phyloP scores from a whole-genome alignment of 257 asterid genomes.

The Jacaranda mimosifolia region DNA sequence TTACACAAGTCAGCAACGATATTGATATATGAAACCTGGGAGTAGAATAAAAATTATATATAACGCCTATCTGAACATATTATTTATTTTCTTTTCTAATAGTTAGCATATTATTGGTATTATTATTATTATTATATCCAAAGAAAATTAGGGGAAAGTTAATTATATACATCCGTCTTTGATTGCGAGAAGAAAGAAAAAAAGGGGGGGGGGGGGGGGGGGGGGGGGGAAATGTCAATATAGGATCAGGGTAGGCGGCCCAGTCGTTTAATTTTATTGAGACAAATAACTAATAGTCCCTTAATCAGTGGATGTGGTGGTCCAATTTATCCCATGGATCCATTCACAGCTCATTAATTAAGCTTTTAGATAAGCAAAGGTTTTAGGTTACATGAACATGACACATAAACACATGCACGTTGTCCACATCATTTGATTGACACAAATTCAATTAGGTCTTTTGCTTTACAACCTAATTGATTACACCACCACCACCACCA shows the following conservation, averaged over 20 bases:
- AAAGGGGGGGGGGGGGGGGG: too few relatives aligned
- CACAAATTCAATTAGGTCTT: background rate
- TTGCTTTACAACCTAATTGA: constrained; percentile 35
- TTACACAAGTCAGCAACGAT: too few relatives aligned
- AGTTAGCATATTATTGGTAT: too few relatives aligned
- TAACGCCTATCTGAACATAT: too few relatives aligned
- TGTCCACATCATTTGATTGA: constrained; percentile 13
- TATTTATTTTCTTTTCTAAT: too few relatives aligned
- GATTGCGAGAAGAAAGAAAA: too few relatives aligned
- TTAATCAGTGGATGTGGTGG: constrained; percentile 25
- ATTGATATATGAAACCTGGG: too few relatives aligned
- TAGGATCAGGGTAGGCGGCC: background rate
- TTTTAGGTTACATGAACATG: constrained; percentile 30
- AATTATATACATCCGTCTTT: too few relatives aligned
- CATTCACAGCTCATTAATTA: constrained; percentile 18
- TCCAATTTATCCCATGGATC: constrained; percentile 26
- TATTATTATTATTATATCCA: too few relatives aligned
- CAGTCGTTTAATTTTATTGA: background rate
- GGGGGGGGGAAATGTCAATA: too few relatives aligned
- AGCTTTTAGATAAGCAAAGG: background rate
- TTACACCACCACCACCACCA: constrained; percentile 11
- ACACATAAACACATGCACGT: constrained; percentile 35
- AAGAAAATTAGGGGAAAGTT: too few relatives aligned
- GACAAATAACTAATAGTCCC: constrained; percentile 17
- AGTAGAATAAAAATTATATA: too few relatives aligned